Base-by-base conservation (phyloP, 2,329 filamentous ascomycete genomes). In the Apiospora malaysiana region DNA sequence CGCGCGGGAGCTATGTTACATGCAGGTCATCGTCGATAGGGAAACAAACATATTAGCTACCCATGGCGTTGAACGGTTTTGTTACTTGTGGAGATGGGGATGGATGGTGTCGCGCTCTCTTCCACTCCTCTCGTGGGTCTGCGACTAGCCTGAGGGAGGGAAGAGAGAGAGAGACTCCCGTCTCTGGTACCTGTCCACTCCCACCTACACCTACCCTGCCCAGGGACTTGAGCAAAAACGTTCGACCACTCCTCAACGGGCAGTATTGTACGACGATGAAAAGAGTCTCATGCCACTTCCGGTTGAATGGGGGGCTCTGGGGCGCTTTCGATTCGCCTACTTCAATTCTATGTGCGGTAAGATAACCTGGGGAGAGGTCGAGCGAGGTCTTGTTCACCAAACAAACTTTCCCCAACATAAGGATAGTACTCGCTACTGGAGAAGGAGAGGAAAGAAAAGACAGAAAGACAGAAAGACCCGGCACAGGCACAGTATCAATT, bases 51-150 rank as follows among this genome's bases (percentile, higher is more conserved):
- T 9, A 12, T n/a, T 59, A n/a, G 27, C 51, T 37, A n/a, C 27
- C 51, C 51, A 59, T 59, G 51, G 51, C 51, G 51, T 59, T 59
- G 51, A 59, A 59, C 51, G 51, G 51, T 59, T 59, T 59, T 37
- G 51, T 37, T 59, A 16, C 51, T 59, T 59, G 27, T 59, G 51
- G 27, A 59, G 51, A 59, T 59, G 51, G 51, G 51, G 51, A 37
- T 56, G 49, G 25, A 56, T 59, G 51, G 51, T 37, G 51, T 59
- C 27, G 51, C 51, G 51, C 25, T 6, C 46, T 23, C 45, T 49
- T 56, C 25, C 40, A 10, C 40, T 46, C 21, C 51, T 59, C 51
- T 37, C 51, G 51, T 59, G 51, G 51, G 51, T 59, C 51, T 37
- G 51, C 27, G 27, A 59, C 51, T 59, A 59, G 51, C 49, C 27